phyloP scores from a whole-genome alignment of 345 rosid species.

The Arabidopsis suecica region DNA sequence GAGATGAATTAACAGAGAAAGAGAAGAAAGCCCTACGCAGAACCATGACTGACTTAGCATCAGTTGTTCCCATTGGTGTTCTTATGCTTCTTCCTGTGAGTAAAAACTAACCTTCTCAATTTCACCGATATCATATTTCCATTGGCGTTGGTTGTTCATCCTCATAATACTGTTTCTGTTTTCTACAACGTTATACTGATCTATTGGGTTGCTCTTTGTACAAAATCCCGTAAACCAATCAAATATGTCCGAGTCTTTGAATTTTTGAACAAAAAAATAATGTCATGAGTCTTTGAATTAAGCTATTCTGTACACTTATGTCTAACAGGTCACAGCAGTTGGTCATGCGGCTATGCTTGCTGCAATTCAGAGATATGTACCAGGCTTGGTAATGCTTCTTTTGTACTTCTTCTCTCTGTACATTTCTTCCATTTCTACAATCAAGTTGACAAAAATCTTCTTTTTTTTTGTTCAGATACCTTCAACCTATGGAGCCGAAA shows the following conservation, averaged over 20 bases:
- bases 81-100: slow-evolving; percentile 99
- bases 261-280: too few relatives aligned
- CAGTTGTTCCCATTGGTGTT: slow-evolving; percentile 89
- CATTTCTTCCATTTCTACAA: not conserved
- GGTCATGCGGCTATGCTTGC: slow-evolving; percentile 98
- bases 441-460: slow-evolving; percentile 9
- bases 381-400: slow-evolving; percentile 68
- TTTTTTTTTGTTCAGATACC: slow-evolving; percentile 68
- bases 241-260: slow-evolving; percentile 17
- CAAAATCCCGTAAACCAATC: slow-evolving; percentile 7
- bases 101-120: slow-evolving; percentile 25
- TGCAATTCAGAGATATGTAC: slow-evolving; percentile 90
- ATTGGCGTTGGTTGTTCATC: not conserved
- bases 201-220: slow-evolving; percentile 6
- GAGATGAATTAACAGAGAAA: slow-evolving; percentile 89
- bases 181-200: slow-evolving; percentile 10
- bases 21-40: slow-evolving; percentile 82
- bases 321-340: slow-evolving; percentile 87
- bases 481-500: slow-evolving; percentile 90
- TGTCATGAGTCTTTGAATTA: slow-evolving; percentile 1
- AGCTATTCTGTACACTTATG: slow-evolving; percentile 14
- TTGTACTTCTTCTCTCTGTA: slow-evolving; percentile 20
- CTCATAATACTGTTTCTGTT: not conserved
- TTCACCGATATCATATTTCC: not conserved
- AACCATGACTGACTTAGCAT: slow-evolving; percentile 90